Base-by-base conservation (phyloP, 179 eudicot genomes). In the Nepenthes alata region DNA sequence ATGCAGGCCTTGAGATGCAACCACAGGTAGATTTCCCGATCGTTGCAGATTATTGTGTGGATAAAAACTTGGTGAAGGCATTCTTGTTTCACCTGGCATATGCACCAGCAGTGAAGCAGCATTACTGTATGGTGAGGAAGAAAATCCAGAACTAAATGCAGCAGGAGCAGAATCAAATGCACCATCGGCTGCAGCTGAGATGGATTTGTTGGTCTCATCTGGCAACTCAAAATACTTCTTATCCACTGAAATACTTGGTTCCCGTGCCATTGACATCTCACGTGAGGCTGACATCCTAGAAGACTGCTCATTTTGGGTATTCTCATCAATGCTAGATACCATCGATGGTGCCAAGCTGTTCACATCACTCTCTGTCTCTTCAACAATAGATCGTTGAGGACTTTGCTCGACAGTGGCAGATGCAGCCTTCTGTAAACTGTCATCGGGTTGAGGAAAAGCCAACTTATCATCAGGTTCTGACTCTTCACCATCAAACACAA, bases 401-500 rank as follows among this genome's bases (percentile, higher is more conserved):
- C 77, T 81, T 73, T 69, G 88, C 63, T 79, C 87, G 47, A 74
- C 75, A 5, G 74, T 64, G 47, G 65, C 87, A 57, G 89, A 55
- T 59, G 81, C 70, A 55, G 77, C 78, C 57, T 69, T 89, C 57
- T 66, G 83, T 35, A 81, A 52, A 67, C 77, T 80, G 66, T 83
- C 91, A 76, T 90, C 99, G 0, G 84, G 78, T 67, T 85, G 95
- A 60, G 95, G 96, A 67, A 94, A 94, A 5, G 96, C 96, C 62
- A 94, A 62, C 52, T 83, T 85, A 75, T 94, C 99, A 67, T 94
- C 99, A 51, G 96, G 75, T 70, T 85, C 99, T 16, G 83, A 72
- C 61, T 94, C 99, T 83, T 87, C 99, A 11, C 80, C 98, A 67
- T 90, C 99, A 64, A 94, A 94, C 16, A 90, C 95, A 61, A 94